phyloP scores from a whole-genome alignment of 129 eudicot species.

The Helichrysum umbraculigerum region DNA sequence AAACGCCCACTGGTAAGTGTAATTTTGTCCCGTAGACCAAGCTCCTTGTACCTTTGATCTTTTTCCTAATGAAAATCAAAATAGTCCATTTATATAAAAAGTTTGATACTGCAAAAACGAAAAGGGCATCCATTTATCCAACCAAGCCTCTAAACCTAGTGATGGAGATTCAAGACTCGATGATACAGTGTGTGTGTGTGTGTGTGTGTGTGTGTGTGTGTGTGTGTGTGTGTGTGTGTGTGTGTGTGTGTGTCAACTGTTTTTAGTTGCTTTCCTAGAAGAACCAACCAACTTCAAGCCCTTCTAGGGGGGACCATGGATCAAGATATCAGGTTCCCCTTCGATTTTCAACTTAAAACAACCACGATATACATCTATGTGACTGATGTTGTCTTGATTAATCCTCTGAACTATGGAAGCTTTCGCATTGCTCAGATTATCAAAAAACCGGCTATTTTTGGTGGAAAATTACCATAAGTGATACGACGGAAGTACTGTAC shows the following conservation, averaged over 20 bases:
- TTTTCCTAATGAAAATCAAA: slow-evolving; percentile 56
- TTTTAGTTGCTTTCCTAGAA: neutral
- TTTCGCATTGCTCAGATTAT: neutral
- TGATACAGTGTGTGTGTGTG: neutral
- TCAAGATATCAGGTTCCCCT: too few species aligned
- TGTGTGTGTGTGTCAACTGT: neutral
- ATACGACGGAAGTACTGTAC: neutral
- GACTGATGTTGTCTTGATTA: neutral
- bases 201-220: neutral
- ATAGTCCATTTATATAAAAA: neutral
- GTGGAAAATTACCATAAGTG: neutral
- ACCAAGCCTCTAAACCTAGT: neutral
- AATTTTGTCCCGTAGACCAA: slow-evolving; percentile 91
- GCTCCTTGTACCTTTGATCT: slow-evolving; percentile 98
- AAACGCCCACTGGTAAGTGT: slow-evolving; percentile 98
- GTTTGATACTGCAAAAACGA: neutral
- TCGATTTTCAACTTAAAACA: too few species aligned
- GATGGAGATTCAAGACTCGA: neutral
- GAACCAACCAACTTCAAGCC: too few species aligned
- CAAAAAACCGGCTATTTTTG: neutral
- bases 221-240: neutral
- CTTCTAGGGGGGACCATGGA: too few species aligned
- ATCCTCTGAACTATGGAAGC: neutral
- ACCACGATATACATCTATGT: neutral
- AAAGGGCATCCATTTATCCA: neutral